These are phyloP conservation scores for Limnanthes douglasii DNA, from an alignment of 345 rosid genomes.

Conservation along the genomic window DNA sequence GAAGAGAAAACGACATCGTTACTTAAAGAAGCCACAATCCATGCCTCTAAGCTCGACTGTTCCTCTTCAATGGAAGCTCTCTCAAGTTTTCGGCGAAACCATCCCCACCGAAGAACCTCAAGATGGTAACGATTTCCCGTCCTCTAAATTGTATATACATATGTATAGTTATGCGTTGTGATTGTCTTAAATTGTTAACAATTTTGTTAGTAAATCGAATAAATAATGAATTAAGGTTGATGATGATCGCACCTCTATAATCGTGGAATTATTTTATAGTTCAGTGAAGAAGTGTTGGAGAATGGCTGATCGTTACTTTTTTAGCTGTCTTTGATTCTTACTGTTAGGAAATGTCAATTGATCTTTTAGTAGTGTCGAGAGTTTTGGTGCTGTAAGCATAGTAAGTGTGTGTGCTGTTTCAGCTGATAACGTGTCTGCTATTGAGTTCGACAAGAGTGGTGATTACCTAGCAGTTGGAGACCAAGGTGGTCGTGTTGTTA, in stretches of 20 bases:
- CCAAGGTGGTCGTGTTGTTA: slow-evolving; percentile 44
- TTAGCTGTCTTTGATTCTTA: not conserved
- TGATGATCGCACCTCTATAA: no score
- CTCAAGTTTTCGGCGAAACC: slow-evolving; percentile 41
- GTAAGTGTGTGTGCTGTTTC: not conserved
- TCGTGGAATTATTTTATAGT: no score
- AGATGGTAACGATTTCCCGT: slow-evolving; percentile 18
- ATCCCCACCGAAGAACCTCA: slow-evolving; percentile 33
- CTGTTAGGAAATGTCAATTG: not conserved
- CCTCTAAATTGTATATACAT: not conserved
- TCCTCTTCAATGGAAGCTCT: slow-evolving; percentile 38
- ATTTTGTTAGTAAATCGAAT: not conserved
- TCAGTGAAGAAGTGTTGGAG: no score
- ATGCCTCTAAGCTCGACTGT: slow-evolving; percentile 15
- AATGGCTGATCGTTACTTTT: not conserved
- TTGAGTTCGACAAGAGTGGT: slow-evolving; percentile 43
- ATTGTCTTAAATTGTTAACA: not conserved
- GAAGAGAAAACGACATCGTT: not conserved
- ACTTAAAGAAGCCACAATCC: not conserved
- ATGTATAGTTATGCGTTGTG: not conserved
- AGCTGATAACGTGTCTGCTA: slow-evolving; percentile 37
- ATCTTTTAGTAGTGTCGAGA: not conserved
- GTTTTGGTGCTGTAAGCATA: not conserved
- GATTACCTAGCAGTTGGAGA: slow-evolving; percentile 52
- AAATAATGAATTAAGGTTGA: no score